Percentiles rank a stretch among this genome's conserved stretches.
These are phyloP conservation scores for Margaritispora aquatica DNA, from an alignment of 495 filamentous ascomycete species.

Conservation along the genomic window DNA sequence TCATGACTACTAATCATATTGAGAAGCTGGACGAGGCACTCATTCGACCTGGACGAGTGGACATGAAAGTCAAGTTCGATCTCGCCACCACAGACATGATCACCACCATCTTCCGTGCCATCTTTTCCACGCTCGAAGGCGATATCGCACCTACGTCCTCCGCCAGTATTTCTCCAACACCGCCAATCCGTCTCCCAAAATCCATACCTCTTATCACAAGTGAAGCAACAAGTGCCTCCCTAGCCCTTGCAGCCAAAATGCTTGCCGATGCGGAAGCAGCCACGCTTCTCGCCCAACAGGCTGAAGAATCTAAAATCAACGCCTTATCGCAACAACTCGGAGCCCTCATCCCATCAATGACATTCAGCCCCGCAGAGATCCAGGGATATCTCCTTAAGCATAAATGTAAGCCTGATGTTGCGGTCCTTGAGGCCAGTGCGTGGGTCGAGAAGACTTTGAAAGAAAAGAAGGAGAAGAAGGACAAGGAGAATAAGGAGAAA, in stretches of 20 bases:
- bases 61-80: conserved; percentile 64
- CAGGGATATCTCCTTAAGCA: conserved; percentile 69
- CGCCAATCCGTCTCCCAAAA: conserved; percentile 1
- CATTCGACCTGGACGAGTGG: conserved; percentile 70
- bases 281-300: conserved; percentile 19
- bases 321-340: conserved; percentile 53
- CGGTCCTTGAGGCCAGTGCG: conserved; percentile 45
- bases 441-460: conserved; percentile 54
- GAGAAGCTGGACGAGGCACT: conserved; percentile 72
- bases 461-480: conserved; percentile 45
- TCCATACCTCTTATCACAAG: not conserved
- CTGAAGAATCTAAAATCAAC: conserved; percentile 32
- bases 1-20: conserved; percentile 81
- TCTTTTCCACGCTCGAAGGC: conserved; percentile 24
- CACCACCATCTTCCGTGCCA: conserved; percentile 24
- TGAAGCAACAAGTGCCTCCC: not conserved
- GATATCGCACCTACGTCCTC: conserved; percentile 12
- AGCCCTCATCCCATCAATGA: conserved; percentile 48
- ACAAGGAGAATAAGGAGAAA: conserved; percentile 34
- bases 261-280: conserved; percentile 3
- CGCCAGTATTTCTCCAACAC: not conserved
- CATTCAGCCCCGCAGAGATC: conserved; percentile 71
- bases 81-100: conserved; percentile 35
- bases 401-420: conserved; percentile 54
- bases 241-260: not conserved